These are phyloP conservation scores for Phyllostachys edulis DNA, from an alignment of 176 grass and related monocot species.

Conservation along the genomic window DNA sequence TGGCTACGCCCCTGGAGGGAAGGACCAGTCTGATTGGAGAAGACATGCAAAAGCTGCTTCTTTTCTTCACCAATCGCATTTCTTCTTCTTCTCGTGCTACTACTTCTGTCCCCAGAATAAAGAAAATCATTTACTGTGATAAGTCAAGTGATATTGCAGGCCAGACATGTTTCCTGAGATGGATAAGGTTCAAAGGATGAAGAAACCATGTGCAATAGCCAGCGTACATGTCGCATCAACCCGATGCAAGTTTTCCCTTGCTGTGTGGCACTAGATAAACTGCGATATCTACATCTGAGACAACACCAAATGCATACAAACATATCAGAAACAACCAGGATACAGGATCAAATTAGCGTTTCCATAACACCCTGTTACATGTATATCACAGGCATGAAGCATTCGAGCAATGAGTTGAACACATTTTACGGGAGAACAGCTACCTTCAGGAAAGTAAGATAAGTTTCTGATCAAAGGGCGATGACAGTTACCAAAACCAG, in stretches of 20 bases:
- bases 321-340: neutral
- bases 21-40: too few relatives aligned
- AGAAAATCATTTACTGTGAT: too few relatives aligned
- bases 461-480: constrained; percentile 8
- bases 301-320: neutral
- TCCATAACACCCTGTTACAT: neutral
- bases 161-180: too few relatives aligned
- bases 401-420: neutral
- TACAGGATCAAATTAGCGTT: neutral
- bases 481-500: neutral
- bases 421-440: neutral
- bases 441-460: neutral
- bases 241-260: neutral
- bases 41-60: too few relatives aligned
- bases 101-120: too few relatives aligned
- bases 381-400: neutral
- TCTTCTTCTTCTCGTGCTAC: too few relatives aligned
- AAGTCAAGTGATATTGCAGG: too few relatives aligned
- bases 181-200: too few relatives aligned
- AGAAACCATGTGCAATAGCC: too few relatives aligned
- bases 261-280: neutral
- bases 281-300: neutral
- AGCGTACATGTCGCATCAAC: neutral
- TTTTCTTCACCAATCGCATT: too few relatives aligned
- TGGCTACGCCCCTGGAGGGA: too few relatives aligned